Percentiles rank a stretch among this genome's conserved stretches.
These are phyloP conservation scores for Raffaelea arxii DNA, from an alignment of 2,329 filamentous ascomycete species.

Conservation along the genomic window DNA sequence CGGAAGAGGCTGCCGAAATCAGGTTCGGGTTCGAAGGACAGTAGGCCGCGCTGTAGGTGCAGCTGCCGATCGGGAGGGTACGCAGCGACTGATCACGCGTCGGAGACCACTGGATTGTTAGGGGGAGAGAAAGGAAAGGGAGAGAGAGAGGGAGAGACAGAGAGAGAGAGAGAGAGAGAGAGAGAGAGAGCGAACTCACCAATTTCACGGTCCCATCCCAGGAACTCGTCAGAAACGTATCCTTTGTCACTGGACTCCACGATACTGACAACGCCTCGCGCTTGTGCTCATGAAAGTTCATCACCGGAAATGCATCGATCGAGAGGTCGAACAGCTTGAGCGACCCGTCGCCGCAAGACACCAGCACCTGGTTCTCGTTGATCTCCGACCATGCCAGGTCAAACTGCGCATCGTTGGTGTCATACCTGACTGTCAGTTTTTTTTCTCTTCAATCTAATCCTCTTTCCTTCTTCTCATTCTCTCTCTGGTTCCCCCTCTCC, in stretches of 20 bases:
- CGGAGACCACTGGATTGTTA: conserved; percentile 64
- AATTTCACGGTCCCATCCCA: conserved; percentile 97
- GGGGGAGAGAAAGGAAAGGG: neutral
- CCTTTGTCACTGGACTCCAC: conserved; percentile 88
- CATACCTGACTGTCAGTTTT: conserved; percentile 55
- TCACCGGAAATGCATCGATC: conserved; percentile 74
- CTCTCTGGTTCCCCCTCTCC: no score
- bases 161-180: neutral
- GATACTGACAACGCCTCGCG: conserved; percentile 85
- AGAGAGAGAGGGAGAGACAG: neutral
- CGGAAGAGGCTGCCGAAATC: conserved; percentile 78
- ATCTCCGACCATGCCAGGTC: conserved; percentile 92
- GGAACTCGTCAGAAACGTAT: conserved; percentile 80
- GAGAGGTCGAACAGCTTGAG: conserved; percentile 88
- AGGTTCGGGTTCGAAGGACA: conserved; percentile 79
- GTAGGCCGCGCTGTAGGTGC: conserved; percentile 89
- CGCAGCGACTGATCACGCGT: conserved; percentile 62
- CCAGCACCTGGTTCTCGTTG: conserved; percentile 88
- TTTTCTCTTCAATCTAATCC: no score
- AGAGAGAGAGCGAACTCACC: conserved; percentile 27
- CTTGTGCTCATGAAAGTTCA: conserved; percentile 88
- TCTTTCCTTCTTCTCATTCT: no score
- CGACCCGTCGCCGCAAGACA: conserved; percentile 84
- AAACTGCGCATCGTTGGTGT: conserved; percentile 94
- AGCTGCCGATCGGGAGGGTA: conserved; percentile 84